Conservation (phyloP, 2,329 filamentous ascomycete species). For the Verticillium isaacii region DNA sequence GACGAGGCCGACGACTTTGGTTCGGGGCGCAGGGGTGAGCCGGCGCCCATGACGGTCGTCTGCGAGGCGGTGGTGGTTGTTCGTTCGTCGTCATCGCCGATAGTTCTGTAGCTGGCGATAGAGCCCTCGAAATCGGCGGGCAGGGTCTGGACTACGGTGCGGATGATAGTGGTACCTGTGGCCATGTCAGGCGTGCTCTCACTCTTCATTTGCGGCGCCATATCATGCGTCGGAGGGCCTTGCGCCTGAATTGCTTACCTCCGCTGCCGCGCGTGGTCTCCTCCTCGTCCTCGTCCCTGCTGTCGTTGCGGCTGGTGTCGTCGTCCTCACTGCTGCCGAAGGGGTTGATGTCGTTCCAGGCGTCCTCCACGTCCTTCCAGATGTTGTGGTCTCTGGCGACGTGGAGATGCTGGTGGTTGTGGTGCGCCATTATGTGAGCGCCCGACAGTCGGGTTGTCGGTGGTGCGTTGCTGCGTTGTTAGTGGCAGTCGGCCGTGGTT, state of each 20-base stretch:
- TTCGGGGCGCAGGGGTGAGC: constrained; percentile 2
- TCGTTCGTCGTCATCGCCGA: constrained; percentile 19
- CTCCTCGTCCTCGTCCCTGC: constrained; percentile 4
- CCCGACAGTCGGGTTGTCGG: not conserved
- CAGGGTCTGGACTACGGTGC: constrained; percentile 37
- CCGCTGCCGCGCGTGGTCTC: not conserved
- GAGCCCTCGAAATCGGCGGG: constrained; percentile 34
- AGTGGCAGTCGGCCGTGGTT: not conserved
- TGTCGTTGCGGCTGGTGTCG: not conserved
- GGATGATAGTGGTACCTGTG: constrained; percentile 20
- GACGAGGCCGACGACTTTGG: constrained; percentile 2
- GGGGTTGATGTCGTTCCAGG: constrained; percentile 3
- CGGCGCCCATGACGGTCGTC: constrained; percentile 9
- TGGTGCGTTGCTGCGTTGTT: not conserved
- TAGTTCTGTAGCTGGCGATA: constrained; percentile 36
- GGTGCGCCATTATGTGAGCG: constrained; percentile 8
- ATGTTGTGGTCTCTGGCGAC: constrained; percentile 8
- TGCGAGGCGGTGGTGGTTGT: constrained; percentile 15
- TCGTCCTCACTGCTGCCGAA: not conserved
- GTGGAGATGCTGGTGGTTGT: constrained; percentile 9
- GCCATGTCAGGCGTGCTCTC: not conserved
- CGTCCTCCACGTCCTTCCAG: constrained; percentile 8
- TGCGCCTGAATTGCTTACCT: not conserved
- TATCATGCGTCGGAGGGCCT: not conserved
- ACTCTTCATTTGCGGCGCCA: not conserved